Percentiles rank a stretch among this genome's conserved stretches.
Evolutionary conservation across 2,329 filamentous ascomycete genomes (phyloP).

Genomic region (Penicillium paneum): DNA sequence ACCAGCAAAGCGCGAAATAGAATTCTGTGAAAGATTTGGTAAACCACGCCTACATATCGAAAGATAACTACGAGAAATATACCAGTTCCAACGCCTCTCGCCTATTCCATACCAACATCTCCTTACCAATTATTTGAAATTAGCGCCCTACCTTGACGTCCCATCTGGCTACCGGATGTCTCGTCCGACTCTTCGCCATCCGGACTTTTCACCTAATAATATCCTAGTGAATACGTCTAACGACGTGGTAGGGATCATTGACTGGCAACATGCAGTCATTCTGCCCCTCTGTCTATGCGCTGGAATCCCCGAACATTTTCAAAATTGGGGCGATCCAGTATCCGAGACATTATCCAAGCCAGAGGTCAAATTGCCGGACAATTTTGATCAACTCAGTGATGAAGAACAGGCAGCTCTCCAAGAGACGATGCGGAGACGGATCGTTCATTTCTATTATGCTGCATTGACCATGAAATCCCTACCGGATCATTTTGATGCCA

Average conservation of each 20-base stretch:
- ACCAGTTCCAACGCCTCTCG: conserved; percentile 13
- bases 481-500: conserved; percentile 25
- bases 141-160: conserved; percentile 19
- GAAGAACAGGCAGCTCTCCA: conserved; percentile 21
- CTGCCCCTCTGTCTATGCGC: conserved; percentile 29
- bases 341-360: conserved; percentile 25
- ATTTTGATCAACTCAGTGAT: conserved; percentile 21
- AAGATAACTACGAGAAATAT: conserved; percentile 21
- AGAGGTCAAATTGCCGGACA: conserved; percentile 23
- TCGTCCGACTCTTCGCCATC: conserved; percentile 26
- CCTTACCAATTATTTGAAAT: conserved; percentile 15
- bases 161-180: conserved; percentile 11
- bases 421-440: conserved; percentile 22
- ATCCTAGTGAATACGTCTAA: conserved; percentile 28
- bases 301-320: conserved; percentile 33
- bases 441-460: conserved; percentile 26
- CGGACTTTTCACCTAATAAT: conserved; percentile 30
- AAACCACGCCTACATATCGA: conserved; percentile 23
- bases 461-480: conserved; percentile 23
- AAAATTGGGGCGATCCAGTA: conserved; percentile 34
- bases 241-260: conserved; percentile 30
- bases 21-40: conserved; percentile 22
- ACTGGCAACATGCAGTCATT: conserved; percentile 32
- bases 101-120: conserved; percentile 14
- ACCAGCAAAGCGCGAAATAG: conserved; percentile 25